phyloP scores from a whole-genome alignment of 805 yeast genomes.

The Nematodospora valgi region DNA sequence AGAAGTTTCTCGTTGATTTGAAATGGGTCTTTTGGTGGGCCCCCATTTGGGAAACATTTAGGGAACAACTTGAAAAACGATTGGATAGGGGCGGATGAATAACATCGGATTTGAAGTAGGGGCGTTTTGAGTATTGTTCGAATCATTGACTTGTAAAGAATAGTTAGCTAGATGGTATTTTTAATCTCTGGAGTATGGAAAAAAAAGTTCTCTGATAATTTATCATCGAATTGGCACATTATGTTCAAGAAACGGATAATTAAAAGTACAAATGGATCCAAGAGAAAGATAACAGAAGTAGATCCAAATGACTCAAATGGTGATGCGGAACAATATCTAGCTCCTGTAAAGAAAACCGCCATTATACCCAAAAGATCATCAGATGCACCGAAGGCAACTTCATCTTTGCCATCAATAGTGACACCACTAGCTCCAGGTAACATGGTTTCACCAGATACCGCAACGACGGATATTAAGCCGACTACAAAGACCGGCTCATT shows the following conservation, averaged over 20 bases:
- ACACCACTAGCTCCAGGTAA: too few relatives aligned
- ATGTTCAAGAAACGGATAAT: constrained; percentile 26
- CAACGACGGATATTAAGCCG: constrained; percentile 1
- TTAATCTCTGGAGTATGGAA: neutral
- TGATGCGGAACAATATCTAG: neutral
- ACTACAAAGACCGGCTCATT: constrained; percentile 10
- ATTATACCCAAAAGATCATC: constrained; percentile 3
- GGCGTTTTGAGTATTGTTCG: too few relatives aligned
- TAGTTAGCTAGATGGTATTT: too few relatives aligned
- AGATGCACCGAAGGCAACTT: too few relatives aligned
- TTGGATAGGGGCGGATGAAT: constrained; percentile 5
- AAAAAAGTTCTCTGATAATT: too few relatives aligned
- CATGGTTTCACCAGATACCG: neutral
- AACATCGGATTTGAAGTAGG: neutral
- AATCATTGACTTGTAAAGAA: too few relatives aligned
- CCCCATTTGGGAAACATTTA: constrained; percentile 60
- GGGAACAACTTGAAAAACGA: constrained; percentile 70
- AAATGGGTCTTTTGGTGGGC: constrained; percentile 63
- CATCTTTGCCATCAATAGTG: neutral
- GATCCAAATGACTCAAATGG: neutral
- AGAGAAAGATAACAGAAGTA: too few relatives aligned
- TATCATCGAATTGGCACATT: neutral
- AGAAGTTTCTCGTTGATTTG: constrained; percentile 50
- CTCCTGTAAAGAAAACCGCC: too few relatives aligned
- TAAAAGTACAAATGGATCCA: constrained; percentile 11